These are phyloP conservation scores for Epichloe amarillans DNA, from an alignment of 2,329 filamentous ascomycete species.

Conservation along the genomic window DNA sequence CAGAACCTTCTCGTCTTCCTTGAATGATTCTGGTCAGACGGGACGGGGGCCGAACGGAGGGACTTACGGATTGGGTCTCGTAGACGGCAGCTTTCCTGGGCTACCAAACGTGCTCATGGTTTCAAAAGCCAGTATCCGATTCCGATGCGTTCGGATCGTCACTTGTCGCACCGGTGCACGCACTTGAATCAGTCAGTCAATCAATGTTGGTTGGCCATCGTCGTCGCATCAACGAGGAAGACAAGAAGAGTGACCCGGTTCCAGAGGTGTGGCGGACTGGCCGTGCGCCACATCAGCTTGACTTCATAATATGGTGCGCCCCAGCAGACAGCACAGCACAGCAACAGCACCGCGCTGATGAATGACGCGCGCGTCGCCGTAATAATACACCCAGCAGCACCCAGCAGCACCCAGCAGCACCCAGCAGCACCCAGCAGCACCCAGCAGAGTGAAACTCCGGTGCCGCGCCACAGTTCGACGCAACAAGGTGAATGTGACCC, in stretches of 20 bases:
- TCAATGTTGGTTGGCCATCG: not conserved
- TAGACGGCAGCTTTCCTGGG: constrained; percentile 51
- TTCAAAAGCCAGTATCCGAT: not conserved
- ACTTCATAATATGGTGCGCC: too few relatives aligned
- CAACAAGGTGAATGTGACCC: not conserved
- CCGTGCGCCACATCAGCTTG: too few relatives aligned
- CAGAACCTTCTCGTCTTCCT: constrained; percentile 1
- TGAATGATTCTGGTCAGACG: not conserved
- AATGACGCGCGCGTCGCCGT: too few relatives aligned
- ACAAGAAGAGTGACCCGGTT: not conserved
- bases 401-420: too few relatives aligned
- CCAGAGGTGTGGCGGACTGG: too few relatives aligned
- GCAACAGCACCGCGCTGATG: not conserved
- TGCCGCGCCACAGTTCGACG: not conserved
- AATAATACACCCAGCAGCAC: too few relatives aligned
- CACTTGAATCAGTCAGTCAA: not conserved
- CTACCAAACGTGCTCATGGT: constrained; percentile 54
- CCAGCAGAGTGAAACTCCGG: too few relatives aligned
- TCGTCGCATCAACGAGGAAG: not conserved
- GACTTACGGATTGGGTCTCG: constrained; percentile 58
- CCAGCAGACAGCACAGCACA: not conserved
- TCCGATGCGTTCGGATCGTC: not conserved
- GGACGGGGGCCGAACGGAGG: not conserved
- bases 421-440: too few relatives aligned
- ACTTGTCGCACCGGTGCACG: not conserved